Conservation (phyloP, 495 filamentous ascomycete genomes). For the Aspergillus incahuasiensis region DNA sequence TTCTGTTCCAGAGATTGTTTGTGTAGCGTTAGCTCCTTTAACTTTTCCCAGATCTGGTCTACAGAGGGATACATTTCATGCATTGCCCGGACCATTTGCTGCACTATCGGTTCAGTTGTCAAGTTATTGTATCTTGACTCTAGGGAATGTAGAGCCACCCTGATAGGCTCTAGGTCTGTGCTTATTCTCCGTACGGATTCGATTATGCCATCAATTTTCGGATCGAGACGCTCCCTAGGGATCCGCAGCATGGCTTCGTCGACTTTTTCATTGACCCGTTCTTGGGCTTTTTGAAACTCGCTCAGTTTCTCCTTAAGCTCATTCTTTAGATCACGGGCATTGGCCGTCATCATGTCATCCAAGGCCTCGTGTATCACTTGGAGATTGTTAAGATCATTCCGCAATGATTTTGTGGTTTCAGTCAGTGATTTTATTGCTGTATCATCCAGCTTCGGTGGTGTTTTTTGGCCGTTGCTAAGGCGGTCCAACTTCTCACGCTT, state of each 20-base stretch:
- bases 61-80: slow-evolving; percentile 34
- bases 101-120: slow-evolving; percentile 28
- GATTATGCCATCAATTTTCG: background rate
- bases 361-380: too few relatives aligned
- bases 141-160: slow-evolving; percentile 30
- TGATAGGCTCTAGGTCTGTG: slow-evolving; percentile 1
- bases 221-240: background rate
- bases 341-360: too few relatives aligned
- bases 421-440: background rate
- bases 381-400: too few relatives aligned
- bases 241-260: background rate
- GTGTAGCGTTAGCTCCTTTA: slow-evolving; percentile 5
- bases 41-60: slow-evolving; percentile 15
- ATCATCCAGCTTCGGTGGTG: background rate
- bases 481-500: too few relatives aligned
- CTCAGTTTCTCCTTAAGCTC: slow-evolving; percentile 7
- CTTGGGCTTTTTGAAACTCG: slow-evolving; percentile 1
- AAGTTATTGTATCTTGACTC: slow-evolving; percentile 36
- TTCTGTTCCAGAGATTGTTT: slow-evolving; percentile 1
- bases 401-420: too few relatives aligned
- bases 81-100: slow-evolving; percentile 32
- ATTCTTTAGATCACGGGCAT: slow-evolving; percentile 15
- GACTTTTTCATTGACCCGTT: slow-evolving; percentile 5
- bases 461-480: background rate
- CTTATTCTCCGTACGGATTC: background rate